Base-by-base conservation (phyloP, 75 land plant species). In the Isoetes taiwanensis region DNA sequence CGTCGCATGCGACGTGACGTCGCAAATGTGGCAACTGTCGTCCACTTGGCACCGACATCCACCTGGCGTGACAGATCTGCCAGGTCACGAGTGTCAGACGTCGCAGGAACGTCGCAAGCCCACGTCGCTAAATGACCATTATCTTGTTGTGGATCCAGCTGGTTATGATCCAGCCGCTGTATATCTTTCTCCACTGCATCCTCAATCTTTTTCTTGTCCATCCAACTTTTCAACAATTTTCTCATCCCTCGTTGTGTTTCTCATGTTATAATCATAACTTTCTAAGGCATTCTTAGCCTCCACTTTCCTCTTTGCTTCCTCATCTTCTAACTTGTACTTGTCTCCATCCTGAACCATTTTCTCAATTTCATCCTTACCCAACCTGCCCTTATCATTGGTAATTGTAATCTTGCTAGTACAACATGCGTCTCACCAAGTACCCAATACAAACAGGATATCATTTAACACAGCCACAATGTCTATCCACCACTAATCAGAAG, bases 381-480 rank as follows among this genome's bases (percentile, higher is more conserved):
- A 38, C 31, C 83, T 30, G 1, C 75, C 75, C 60, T 72, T 70
- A 34, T 72, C 75, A 31, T 80, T 80, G 35, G 81, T 80, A 34
- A 81, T 81, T 28, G 84, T 81, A 54, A 81, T 81, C 56, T 67
- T 81, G 71, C 78, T 78, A 72, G 63, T 81, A 43, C 71, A 71
- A 0, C 84, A 80, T 16, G 84, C 68, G 40, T 80, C 77, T 63
- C 78, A 71, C 57, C 78, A 80, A 56, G 74, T 78, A 8, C 81
- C 84, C 29, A 75, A 78, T 1, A 81, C 84, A 30, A 78, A 73
- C 56, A 81, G 60, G 24, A 78, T 81, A 38, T 81, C 81, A 39
- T 81, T 78, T 5, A n/a, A n/a, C n/a, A n/a, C n/a, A n/a, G n/a
- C n/a, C n/a, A n/a, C n/a, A n/a, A n/a, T n/a, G n/a, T n/a, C n/a